Percentiles rank a stretch among this genome's conserved stretches.
Conservation (phyloP, 2,329 filamentous ascomycete genomes). For the Cercospora zeina region DNA sequence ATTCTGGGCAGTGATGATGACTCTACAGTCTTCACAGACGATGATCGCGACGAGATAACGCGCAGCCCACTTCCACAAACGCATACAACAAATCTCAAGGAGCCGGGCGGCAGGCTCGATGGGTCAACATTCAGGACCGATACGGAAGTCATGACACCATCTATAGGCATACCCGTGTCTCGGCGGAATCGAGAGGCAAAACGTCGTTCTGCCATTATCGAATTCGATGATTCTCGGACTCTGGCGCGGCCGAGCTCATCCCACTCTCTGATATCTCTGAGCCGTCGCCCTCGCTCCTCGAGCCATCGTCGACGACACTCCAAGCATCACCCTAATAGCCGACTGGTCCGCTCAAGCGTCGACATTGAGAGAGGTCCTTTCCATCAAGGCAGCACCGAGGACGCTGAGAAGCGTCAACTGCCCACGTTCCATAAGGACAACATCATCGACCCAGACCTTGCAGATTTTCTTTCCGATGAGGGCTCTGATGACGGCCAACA, state of each 20-base stretch:
- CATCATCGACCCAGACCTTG: constrained; percentile 95
- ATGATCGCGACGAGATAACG: constrained; percentile 49
- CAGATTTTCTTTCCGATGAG: constrained; percentile 91
- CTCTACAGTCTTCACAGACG: constrained; percentile 85
- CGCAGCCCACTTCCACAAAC: constrained; percentile 30
- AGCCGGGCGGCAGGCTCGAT: constrained; percentile 26
- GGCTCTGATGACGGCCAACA: constrained; percentile 87
- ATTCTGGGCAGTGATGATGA: constrained; percentile 82
- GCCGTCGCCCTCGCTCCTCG: constrained; percentile 72
- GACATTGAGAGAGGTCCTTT: constrained; percentile 83
- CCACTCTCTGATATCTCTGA: constrained; percentile 76
- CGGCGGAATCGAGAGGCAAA: constrained; percentile 71
- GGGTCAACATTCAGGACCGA: constrained; percentile 32
- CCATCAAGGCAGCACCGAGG: constrained; percentile 70
- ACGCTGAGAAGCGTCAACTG: constrained; percentile 65
- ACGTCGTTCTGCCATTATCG: constrained; percentile 81
- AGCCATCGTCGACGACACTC: constrained; percentile 82
- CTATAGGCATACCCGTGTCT: constrained; percentile 66
- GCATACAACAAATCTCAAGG: constrained; percentile 19
- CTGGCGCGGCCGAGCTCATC: constrained; percentile 91
- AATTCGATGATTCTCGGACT: constrained; percentile 77
- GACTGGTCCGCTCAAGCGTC: constrained; percentile 64
- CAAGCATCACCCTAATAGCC: constrained; percentile 77
- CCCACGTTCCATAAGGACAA: constrained; percentile 98
- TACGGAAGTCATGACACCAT: constrained; percentile 53